Evolutionary conservation across 345 rosid genomes (phyloP), one percentile per base, ranked within the genome.

Genomic region (Aquilaria yunnanensis): DNA sequence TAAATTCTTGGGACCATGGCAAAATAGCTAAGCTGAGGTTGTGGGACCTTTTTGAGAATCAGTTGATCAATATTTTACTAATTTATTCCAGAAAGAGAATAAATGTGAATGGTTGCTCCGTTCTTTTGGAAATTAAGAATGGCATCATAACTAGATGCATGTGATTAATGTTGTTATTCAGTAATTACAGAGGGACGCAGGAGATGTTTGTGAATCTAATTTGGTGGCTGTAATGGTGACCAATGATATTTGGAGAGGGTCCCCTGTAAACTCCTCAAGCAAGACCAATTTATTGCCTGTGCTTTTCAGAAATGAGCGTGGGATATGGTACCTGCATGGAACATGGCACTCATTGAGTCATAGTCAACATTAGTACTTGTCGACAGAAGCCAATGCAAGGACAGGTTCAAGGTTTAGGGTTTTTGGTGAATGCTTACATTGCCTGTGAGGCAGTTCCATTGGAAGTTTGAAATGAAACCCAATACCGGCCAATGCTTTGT

Each of bases 401-500:
- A 9, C n/a, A 31, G 16, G 34, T 31, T 11, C 6, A 14, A 6
- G 9, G 31, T 23, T 23, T 23, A 23, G 23, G 23, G 23, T 23
- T 23, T 23, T 23, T 23, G 23, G 23, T 23, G 23, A 23, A 23
- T 23, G 71, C 85, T 32, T 81, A 87, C 96, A 83, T 46, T 51
- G 75, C 57, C 54, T 92, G 93, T 5, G 97, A 92, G 66, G 98
- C 81, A 48, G 45, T 61, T 57, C 96, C 89, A 45, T 72, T 37
- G 9, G 85, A 49, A 34, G 92, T 85, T 29, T 32, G 83, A 59
- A 84, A 89, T 6, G 96, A 89, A 32, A 84, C 83, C 98, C 98
- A 89, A 56, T 77, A 87, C 41, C 98, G 89, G 56, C 97, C 93
- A 33, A 92, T 85, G 59, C 97, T 89, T 59, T 75, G 80, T 54